Evolutionary conservation across 768 basidiomycete species (phyloP), one percentile per base, ranked within the genome.

Genomic region (Fistulinella prunicolor): DNA sequence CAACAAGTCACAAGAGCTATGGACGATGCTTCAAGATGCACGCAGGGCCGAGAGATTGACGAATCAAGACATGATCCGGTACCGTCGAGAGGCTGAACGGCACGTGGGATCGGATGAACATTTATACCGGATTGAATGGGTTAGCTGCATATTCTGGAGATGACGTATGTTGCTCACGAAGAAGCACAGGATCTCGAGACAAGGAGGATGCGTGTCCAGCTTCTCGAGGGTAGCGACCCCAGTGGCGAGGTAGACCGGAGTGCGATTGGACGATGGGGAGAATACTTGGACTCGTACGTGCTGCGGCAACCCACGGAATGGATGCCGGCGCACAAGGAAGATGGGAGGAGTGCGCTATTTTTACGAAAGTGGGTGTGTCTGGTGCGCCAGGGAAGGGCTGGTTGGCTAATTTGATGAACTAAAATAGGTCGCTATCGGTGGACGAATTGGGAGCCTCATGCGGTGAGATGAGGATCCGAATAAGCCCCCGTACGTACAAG

Each of bases 1-100:
- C 64, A 75, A 79, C 71, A 89, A 86, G 64, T 89, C 87, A 48
- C 90, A 89, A 63, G 94, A 95, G 59, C 70, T 96, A 26, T 86
- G 88, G 81, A 74, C 78, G 23, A 68, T 94, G 43, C 72, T 95
- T 35, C 82, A 86, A 60, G 75, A 75, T 46, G 80, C 81, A 42
- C 82, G 89, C 52, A 69, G 57, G 44, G 69, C 71, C 6, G 81
- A 78, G 35, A 69, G 60, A 41, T 66, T 82, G 42, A 79, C 78
- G 23, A 76, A 77, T 46, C 81, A 82, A 49, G 85, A 88, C 56
- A 73, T 85, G 48, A 80, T 90, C 51, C 78, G 82, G 51, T 91
- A 91, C 71, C 81, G 89, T 42, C 75, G 88, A 54, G 85, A 85
- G 66, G 89, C 88, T 20, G 89, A 92, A 64, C 77, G 76, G 41